Evolutionary conservation across 257 asterid genomes (phyloP).

Genomic region (Plantago major): DNA sequence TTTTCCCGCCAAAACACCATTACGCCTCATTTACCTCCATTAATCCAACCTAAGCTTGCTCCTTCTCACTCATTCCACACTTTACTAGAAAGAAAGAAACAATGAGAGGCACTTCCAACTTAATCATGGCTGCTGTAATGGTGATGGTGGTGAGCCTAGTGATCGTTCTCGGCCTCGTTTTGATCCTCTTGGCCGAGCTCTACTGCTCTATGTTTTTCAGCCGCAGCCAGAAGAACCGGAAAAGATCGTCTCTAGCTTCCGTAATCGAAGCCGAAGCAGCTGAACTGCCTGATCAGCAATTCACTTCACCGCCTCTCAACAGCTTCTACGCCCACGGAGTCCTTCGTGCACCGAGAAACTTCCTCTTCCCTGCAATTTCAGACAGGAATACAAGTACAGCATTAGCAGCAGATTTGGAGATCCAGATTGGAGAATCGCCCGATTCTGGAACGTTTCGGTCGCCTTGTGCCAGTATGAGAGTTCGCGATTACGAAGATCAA

Average conservation of each 20-base stretch:
- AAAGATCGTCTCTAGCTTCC: background rate
- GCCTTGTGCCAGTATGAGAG: constrained; percentile 21
- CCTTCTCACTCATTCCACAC: background rate
- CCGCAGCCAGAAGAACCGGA: constrained; percentile 15
- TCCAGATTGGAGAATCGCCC: constrained; percentile 21
- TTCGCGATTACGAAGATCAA: constrained; percentile 10
- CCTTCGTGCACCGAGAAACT: constrained; percentile 44
- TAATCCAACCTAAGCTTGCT: background rate
- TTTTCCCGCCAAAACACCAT: constrained; percentile 45
- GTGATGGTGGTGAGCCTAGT: constrained; percentile 36
- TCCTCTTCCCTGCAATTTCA: constrained; percentile 38
- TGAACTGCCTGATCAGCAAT: constrained; percentile 10
- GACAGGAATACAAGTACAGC: constrained; percentile 2
- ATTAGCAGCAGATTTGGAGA: constrained; percentile 22
- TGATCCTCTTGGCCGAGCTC: constrained; percentile 48
- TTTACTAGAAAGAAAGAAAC: background rate
- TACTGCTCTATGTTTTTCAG: constrained; percentile 47
- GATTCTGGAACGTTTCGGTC: background rate
- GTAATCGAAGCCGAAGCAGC: background rate
- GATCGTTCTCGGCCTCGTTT: constrained; percentile 35
- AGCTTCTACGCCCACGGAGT: constrained; percentile 50
- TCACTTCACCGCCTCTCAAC: constrained; percentile 32
- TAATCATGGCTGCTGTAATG: constrained; percentile 42
- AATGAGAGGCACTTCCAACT: constrained; percentile 37
- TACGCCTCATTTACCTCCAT: background rate